Evolutionary conservation across 2,329 filamentous ascomycete genomes (phyloP).

Genomic region (Ceratocystis cubensis): DNA sequence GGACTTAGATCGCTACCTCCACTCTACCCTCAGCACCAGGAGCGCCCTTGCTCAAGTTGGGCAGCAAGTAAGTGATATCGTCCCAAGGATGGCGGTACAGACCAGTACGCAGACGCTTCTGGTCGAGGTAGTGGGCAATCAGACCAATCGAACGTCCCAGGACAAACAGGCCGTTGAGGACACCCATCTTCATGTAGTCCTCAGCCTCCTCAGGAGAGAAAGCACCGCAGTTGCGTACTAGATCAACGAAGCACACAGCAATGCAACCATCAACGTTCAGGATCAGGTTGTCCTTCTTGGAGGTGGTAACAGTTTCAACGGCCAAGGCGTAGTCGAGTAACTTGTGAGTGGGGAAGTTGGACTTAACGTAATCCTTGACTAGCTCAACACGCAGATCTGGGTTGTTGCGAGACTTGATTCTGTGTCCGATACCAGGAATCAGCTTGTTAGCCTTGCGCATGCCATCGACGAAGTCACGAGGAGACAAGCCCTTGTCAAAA

Average conservation of each 20-base stretch:
- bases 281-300: conserved; percentile 99
- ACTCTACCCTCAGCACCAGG: conserved; percentile 74
- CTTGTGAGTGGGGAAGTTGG: conserved; percentile 96
- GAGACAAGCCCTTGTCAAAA: conserved; percentile 94
- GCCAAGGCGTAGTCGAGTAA: conserved; percentile 97
- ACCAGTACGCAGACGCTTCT: conserved; percentile 97
- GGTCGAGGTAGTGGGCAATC: conserved; percentile 98
- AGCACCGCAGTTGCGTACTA: conserved; percentile 93
- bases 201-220: conserved; percentile 94
- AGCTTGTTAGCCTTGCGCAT: conserved; percentile 99
- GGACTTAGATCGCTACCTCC: conserved; percentile 62
- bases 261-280: conserved; percentile 98
- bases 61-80: conserved; percentile 90
- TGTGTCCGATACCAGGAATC: conserved; percentile 97
- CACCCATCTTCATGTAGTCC: conserved; percentile 98
- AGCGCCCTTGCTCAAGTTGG: conserved; percentile 57
- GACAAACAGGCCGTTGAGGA: conserved; percentile 98
- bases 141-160: conserved; percentile 94
- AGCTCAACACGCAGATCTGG: conserved; percentile 98
- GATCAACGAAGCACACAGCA: conserved; percentile 96
- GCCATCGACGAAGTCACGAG: conserved; percentile 95
- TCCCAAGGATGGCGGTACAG: conserved; percentile 99
- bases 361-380: conserved; percentile 96
- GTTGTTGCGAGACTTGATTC: conserved; percentile 99
- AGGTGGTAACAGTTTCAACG: conserved; percentile 94